Conservation (phyloP, 2,329 filamentous ascomycete genomes). For the Magnaporthales sp. region DNA sequence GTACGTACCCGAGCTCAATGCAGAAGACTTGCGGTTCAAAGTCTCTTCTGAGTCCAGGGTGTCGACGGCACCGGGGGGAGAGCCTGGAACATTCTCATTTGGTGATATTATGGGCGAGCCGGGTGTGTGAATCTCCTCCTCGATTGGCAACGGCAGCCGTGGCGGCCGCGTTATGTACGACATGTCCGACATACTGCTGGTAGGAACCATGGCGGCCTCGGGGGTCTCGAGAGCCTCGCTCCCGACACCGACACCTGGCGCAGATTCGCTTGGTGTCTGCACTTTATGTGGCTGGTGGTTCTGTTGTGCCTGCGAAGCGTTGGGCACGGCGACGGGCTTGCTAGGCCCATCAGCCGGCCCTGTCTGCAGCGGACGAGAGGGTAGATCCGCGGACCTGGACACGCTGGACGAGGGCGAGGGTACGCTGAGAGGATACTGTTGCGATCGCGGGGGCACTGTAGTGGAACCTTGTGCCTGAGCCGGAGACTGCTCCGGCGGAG, state of each 20-base stretch:
- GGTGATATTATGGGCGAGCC: constrained; percentile 82
- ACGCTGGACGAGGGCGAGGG: constrained; percentile 14
- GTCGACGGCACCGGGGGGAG: constrained; percentile 42
- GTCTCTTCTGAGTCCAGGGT: constrained; percentile 35
- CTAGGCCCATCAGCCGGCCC: constrained; percentile 23
- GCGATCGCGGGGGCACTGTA: constrained; percentile 19
- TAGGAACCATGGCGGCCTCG: constrained; percentile 34
- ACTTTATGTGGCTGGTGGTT: constrained; percentile 12
- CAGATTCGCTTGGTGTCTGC: constrained; percentile 20
- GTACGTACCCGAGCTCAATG: constrained; percentile 41
- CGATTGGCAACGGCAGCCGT: constrained; percentile 83
- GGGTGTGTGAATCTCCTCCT: constrained; percentile 81
- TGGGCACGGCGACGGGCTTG: constrained; percentile 51
- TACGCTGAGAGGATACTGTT: constrained; percentile 15
- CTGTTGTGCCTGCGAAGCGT: constrained; percentile 21
- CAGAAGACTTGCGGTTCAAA: constrained; percentile 48
- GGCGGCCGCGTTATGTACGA: constrained; percentile 65
- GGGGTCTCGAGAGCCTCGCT: constrained; percentile 14
- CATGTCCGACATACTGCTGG: constrained; percentile 54
- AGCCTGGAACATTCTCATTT: constrained; percentile 40
- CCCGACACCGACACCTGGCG: constrained; percentile 19
- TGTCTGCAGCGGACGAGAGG: constrained; percentile 5
- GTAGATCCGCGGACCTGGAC: constrained; percentile 8
- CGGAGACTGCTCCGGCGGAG: constrained; percentile 53
- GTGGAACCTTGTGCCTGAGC: constrained; percentile 52